Conservation (phyloP, 169 alveolate species). For the Perkinsus olseni region DNA sequence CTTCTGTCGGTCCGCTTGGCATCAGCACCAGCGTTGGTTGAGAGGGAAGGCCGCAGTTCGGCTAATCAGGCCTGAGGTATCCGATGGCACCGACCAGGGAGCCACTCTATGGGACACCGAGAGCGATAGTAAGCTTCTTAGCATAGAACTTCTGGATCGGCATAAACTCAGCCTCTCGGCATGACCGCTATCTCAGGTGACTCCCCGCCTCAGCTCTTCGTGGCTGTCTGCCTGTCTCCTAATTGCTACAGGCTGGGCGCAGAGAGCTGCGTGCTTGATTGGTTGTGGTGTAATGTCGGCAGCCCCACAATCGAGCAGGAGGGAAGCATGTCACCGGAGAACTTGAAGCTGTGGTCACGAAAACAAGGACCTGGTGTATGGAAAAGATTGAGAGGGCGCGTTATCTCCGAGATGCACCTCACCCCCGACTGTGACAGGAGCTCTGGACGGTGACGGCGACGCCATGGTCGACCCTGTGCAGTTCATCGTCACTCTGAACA, state of each 20-base stretch:
- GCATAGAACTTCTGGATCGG: neutral
- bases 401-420: neutral
- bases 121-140: neutral
- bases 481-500: neutral
- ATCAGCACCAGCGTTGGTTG: neutral
- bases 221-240: neutral
- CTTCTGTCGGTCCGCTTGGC: neutral
- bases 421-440: neutral
- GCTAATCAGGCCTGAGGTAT: neutral
- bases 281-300: neutral
- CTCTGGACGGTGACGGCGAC: neutral
- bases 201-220: neutral
- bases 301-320: neutral
- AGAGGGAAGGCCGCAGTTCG: neutral
- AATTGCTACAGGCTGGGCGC: neutral
- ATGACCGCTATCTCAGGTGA: no score
- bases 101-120: neutral
- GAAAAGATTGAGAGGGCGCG: neutral
- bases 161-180: no score
- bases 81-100: neutral
- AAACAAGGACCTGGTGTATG: neutral
- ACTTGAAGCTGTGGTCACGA: neutral
- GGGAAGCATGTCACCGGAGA: neutral
- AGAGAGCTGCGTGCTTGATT: neutral
- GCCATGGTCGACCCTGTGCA: neutral